A percentile compares a stretch with the other conserved stretches of the same genome.
Evolutionary conservation across 805 yeast genomes (phyloP).

Genomic region (Jamesozyma jinghongensis): DNA sequence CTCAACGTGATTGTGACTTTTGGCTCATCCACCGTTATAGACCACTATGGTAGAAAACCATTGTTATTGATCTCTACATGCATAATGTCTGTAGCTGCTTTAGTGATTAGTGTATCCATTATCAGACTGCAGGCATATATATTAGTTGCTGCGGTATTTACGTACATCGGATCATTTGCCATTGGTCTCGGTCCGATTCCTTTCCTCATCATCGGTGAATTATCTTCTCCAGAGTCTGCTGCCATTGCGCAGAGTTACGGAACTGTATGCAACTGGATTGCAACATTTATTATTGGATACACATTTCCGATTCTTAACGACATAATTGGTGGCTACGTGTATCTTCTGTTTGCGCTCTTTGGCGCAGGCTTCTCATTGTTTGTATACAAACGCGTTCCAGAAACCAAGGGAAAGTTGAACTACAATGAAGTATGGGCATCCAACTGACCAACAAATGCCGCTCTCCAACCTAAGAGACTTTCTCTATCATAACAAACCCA

Average conservation of each 20-base stretch:
- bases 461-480: too few species aligned
- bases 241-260: constrained; percentile 92
- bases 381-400: constrained; percentile 30
- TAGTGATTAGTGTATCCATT: constrained; percentile 61
- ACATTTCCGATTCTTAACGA: constrained; percentile 66
- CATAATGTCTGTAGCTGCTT: constrained; percentile 58
- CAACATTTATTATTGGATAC: constrained; percentile 75
- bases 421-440: constrained; percentile 17
- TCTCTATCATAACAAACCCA: too few species aligned
- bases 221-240: constrained; percentile 63
- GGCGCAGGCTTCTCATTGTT: constrained; percentile 39
- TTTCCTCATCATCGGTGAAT: constrained; percentile 76
- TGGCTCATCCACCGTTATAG: constrained; percentile 67
- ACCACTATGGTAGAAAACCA: constrained; percentile 64
- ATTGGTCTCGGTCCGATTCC: constrained; percentile 95
- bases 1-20: constrained; percentile 70
- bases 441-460: too few species aligned
- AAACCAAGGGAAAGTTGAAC: constrained; percentile 15
- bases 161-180: constrained; percentile 79
- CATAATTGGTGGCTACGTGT: constrained; percentile 68
- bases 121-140: constrained; percentile 36
- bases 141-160: constrained; percentile 55
- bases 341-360: constrained; percentile 56
- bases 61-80: constrained; percentile 56
- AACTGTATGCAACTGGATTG: constrained; percentile 81